Base-by-base conservation (phyloP, 805 yeast genomes). In the Tetrapisispora nanseiensis region DNA sequence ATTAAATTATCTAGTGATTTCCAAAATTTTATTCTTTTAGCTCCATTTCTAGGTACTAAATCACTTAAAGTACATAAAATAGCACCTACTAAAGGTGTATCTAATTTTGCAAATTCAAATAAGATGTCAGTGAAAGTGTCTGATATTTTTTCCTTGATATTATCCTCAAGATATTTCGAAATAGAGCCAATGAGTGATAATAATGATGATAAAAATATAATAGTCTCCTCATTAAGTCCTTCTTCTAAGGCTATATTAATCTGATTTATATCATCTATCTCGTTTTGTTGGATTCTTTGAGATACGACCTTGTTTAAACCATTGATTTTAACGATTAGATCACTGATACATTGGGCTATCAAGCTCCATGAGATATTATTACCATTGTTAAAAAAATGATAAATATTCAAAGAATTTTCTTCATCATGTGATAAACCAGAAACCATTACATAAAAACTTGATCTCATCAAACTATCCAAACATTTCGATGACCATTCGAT, bases 401-500 rank as follows among this genome's bases (percentile, higher is more conserved):
- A 76, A 0, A 72, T 71, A 41, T 73, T 68, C 4, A 62, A 57
- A 2, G 86, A 74, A 45, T 75, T 72, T 19, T 70, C 70, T 2
- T 70, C 65, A n/a, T 82, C 80, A 16, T 72, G 69, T 0, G 92
- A 71, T 31, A 90, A 67, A 6, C 92, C 80, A 2, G 94, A 79
- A 44, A 90, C 67, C 71, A 90, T 74, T 43, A 86, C 70, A 49
- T 89, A 78, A 53, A 81, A 86, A 0, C 95, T 75, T 0, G 97
- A 82, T 40, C 86, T 75, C 66, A 87, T 85, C 38, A 86, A 67
- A 9, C 90, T 80, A 13, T 86, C 86, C 46, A 80, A 86, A 52
- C 84, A 79, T 45, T 76, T 78, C 2, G 92, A 70, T 0, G 95
- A 94, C 97, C 97, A 92, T 42, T 75, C 76, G 32, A 90, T 68